Evolutionary conservation across 176 grass and related monocot genomes (phyloP).

Genomic region (Hyparrhenia diplandra): DNA sequence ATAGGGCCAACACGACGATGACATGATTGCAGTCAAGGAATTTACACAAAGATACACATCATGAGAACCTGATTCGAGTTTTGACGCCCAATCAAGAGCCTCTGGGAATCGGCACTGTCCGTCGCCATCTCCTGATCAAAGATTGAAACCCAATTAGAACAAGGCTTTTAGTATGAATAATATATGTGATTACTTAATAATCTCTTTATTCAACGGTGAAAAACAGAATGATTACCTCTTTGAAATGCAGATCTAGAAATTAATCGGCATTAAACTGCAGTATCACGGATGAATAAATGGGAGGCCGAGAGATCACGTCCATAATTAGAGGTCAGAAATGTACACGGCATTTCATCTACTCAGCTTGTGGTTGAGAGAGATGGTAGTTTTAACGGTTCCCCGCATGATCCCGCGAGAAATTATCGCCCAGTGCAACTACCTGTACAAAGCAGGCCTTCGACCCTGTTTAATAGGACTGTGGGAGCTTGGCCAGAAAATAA

Average conservation of each 20-base stretch:
- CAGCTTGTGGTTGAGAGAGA: background rate
- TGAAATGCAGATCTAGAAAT: background rate
- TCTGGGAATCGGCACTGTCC: constrained; percentile 9
- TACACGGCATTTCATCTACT: background rate
- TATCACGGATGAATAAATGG: constrained; percentile 9
- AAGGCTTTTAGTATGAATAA: no score
- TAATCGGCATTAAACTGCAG: background rate
- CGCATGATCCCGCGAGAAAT: background rate
- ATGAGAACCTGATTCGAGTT: constrained; percentile 10
- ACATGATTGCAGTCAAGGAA: background rate
- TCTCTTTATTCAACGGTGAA: background rate
- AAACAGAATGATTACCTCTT: constrained; percentile 3
- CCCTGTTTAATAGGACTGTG: background rate
- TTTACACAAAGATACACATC: background rate
- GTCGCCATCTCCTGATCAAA: constrained; percentile 19
- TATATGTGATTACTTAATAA: background rate
- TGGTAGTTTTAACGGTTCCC: background rate
- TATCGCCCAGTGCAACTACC: background rate
- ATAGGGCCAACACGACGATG: background rate
- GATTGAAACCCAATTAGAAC: background rate
- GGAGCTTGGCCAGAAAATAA: background rate
- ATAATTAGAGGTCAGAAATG: constrained; percentile 20
- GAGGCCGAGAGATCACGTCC: background rate
- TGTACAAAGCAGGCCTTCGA: background rate
- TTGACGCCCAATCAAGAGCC: constrained; percentile 25